Base-by-base conservation (phyloP, 371 early-diverging fungal genomes). In the Mucor lusitanicus region DNA sequence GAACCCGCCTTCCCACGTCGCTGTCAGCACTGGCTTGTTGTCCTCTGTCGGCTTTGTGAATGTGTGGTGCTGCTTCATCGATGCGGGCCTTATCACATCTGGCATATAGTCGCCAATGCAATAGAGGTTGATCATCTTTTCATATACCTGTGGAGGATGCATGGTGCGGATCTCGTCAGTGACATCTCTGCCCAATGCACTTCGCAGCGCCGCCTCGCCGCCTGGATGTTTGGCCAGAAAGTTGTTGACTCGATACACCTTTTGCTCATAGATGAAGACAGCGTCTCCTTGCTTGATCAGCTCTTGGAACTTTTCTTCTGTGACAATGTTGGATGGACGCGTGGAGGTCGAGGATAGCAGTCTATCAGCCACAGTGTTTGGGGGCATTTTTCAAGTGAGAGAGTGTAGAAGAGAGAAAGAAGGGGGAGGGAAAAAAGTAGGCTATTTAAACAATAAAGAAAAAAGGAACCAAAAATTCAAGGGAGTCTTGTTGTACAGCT, bases 161-260 rank as follows among this genome's bases (percentile, higher is more conserved):
- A 96, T 87, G 13, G 90, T 90, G 23, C 88, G 79, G 61, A 95
- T 91, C 62, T 91, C 95, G 75, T 96, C 97, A 0, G 97, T 96
- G 19, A 95, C 95, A 76, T 98, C 97, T 70, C 86, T 89, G 66
- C 97, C 97, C 55, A 90, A 84, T 79, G 92, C 87, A 76, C 95
- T 92, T 67, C 81, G 77, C 53, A 98, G 83, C 57, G 94, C 93
- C 25, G 94, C 84, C 53, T 90, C 91, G 28, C 98, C 98, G 39
- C 98, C 98, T 1, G 98, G 98, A 72, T 98, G 98, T 62, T 86
- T 84, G 69, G 83, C 82, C 66, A 90, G 75, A 81, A 94, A 95
- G 53, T 87, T 89, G 70, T 93, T 90, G 39, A 96, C 85, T 75
- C 92, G 90, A 84, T 94, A 95, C 64, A 96, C 96, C 76, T 93